Percentiles rank a stretch among this genome's conserved stretches.
phyloP scores from a whole-genome alignment of 495 filamentous ascomycete genomes.

The Lindgomyces ingoldianus region DNA sequence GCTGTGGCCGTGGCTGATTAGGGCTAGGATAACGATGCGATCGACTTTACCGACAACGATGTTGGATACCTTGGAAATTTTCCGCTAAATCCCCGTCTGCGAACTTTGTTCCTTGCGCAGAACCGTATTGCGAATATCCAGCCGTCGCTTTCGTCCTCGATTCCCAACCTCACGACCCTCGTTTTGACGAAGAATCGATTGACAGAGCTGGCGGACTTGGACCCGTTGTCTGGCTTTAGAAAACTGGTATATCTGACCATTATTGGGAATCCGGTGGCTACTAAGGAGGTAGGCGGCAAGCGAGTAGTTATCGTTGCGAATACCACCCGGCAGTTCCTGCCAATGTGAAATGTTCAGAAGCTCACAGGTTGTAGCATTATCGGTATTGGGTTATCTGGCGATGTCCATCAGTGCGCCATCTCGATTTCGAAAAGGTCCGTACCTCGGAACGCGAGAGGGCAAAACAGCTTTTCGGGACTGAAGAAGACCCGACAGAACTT shows the following conservation, averaged over 20 bases:
- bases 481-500: constrained; percentile 71
- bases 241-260: constrained; percentile 77
- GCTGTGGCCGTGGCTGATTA: background rate
- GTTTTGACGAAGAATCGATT: constrained; percentile 62
- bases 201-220: constrained; percentile 69
- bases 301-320: no score
- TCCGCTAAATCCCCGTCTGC: constrained; percentile 85
- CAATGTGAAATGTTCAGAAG: no score
- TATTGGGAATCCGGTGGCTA: constrained; percentile 83
- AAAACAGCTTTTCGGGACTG: constrained; percentile 77
- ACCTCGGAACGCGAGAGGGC: constrained; percentile 76
- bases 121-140: constrained; percentile 86
- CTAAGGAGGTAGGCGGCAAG: constrained; percentile 79
- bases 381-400: constrained; percentile 89
- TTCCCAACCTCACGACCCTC: constrained; percentile 77
- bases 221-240: constrained; percentile 69
- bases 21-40: constrained; percentile 76
- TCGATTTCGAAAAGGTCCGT: constrained; percentile 92
- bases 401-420: constrained; percentile 78
- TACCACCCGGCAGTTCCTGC: no score
- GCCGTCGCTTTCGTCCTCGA: constrained; percentile 64
- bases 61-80: constrained; percentile 87
- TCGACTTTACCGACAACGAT: constrained; percentile 99
- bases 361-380: constrained; percentile 65
- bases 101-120: constrained; percentile 81